Conservation (phyloP, 202 grass and related monocot genomes). For the Digitaria exilis region DNA sequence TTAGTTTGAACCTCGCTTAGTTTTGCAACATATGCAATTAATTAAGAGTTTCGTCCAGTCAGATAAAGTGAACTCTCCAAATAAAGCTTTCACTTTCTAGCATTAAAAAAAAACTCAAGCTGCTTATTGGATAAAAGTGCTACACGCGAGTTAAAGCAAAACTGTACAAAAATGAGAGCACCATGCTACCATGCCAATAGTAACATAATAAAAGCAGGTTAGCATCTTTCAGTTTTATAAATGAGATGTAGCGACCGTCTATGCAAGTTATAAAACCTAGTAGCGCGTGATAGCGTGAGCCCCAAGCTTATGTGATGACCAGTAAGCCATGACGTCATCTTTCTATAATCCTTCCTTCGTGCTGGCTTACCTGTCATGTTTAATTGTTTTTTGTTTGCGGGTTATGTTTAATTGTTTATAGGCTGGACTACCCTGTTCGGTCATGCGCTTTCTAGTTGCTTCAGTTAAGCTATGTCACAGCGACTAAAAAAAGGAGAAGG, state of each 20-base stretch:
- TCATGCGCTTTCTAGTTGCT: background rate
- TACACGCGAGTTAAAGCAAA: background rate
- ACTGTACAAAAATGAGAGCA: background rate
- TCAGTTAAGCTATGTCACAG: background rate
- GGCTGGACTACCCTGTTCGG: background rate
- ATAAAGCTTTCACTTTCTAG: background rate
- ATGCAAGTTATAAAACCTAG: background rate
- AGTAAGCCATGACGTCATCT: constrained; percentile 4
- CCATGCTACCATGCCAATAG: background rate
- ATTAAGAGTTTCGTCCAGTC: background rate
- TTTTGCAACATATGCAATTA: background rate
- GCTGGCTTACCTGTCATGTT: background rate
- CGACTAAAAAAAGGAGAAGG: background rate
- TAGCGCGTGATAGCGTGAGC: constrained; percentile 18
- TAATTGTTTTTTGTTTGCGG: too few relatives aligned
- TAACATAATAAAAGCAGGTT: background rate
- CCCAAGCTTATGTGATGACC: constrained; percentile 14
- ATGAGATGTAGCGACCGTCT: background rate
- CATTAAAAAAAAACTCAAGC: background rate
- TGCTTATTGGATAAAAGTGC: background rate
- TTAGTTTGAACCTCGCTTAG: background rate
- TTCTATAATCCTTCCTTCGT: background rate
- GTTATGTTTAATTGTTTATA: too few relatives aligned
- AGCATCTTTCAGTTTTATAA: background rate
- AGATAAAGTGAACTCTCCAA: background rate